phyloP scores from a whole-genome alignment of 2,329 filamentous ascomycete species.

The Sclerotinia sclerotiorum region DNA sequence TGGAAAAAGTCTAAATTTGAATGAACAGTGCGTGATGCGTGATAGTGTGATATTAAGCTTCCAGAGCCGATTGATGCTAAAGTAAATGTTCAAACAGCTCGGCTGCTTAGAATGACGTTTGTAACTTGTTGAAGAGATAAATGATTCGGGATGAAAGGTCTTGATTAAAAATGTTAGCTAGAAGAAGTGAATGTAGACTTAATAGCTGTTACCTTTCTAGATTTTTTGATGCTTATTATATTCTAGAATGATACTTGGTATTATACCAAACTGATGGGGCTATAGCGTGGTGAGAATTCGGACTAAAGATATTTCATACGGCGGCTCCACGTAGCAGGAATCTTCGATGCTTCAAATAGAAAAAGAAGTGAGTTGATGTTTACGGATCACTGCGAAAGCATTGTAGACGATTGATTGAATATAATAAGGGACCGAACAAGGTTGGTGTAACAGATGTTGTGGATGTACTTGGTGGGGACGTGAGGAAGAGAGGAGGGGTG shows the following conservation, averaged over 20 bases:
- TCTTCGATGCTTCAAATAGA: slow-evolving; percentile 35
- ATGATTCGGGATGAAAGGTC: slow-evolving; percentile 3
- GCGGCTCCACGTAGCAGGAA: slow-evolving; percentile 15
- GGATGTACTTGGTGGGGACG: slow-evolving; percentile 23
- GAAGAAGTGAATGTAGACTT: slow-evolving; percentile 11
- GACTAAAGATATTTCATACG: not conserved
- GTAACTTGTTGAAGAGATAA: not conserved
- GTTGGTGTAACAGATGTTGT: slow-evolving; percentile 32
- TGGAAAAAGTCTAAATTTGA: slow-evolving; percentile 7
- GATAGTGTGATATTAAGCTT: slow-evolving; percentile 16
- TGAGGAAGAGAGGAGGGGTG: slow-evolving; percentile 15
- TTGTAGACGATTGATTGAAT: slow-evolving; percentile 26
- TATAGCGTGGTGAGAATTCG: slow-evolving; percentile 6
- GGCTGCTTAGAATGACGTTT: not conserved
- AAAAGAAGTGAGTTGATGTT: slow-evolving; percentile 38
- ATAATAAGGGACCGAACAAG: slow-evolving; percentile 21
- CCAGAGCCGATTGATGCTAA: slow-evolving; percentile 9
- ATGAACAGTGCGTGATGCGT: not conserved
- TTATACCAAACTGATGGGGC: not conserved
- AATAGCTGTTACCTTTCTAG: slow-evolving; percentile 11
- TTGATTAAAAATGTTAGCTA: slow-evolving; percentile 21
- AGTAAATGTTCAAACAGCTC: slow-evolving; percentile 1
- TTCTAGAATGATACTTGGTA: not conserved
- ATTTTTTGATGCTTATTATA: slow-evolving; percentile 6
- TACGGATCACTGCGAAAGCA: slow-evolving; percentile 36